Base-by-base conservation (phyloP, 805 yeast genomes). In the Saturnispora diversa region DNA sequence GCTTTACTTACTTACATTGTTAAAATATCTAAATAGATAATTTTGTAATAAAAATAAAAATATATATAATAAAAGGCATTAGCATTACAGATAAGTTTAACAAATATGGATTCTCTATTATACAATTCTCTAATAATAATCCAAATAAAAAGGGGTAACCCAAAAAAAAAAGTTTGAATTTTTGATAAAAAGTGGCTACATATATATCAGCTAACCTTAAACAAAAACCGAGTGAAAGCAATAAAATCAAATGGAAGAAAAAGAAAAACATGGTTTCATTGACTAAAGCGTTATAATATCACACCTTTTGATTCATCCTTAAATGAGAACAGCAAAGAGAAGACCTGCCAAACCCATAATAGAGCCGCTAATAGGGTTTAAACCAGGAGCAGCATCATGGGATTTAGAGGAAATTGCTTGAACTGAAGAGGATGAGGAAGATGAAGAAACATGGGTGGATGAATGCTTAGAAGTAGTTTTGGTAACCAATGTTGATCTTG, bases 1-100 rank as follows among this genome's bases (percentile, higher is more conserved):
- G 85, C 85, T 44, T 67, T 85, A 48, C 75, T 69, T 50, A 73
- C 79, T 8, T 74, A 70, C 43, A 66, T 65, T 21, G 64, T 75
- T 42, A 68, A 54, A 15, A 29, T 57, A 11, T 20, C 34, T 5
- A 25, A 20, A 32, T 23, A 26, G 16, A 11, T 8, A 23, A n/a
- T 2, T 5, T 17, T 30, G 19, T n/a, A 19, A 30, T 30, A 30
- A 28, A 36, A 8, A 19, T 17, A 21, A 9, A 10, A 28, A 6
- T 11, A 12, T 11, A 12, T 11, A 28, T 9, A 20, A 15, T 13
- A 21, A 19, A 28, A 26, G 33, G 23, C 22, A 22, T 23, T 22
- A 23, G 21, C 22, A 29, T 33, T 33, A 33, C n/a, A 33, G 36
- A 33, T 33, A 24, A 15, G 19, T 15, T 19, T 30, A 30, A 9